Base-by-base conservation (phyloP, 805 yeast genomes). In the Saturnispora dispora region DNA sequence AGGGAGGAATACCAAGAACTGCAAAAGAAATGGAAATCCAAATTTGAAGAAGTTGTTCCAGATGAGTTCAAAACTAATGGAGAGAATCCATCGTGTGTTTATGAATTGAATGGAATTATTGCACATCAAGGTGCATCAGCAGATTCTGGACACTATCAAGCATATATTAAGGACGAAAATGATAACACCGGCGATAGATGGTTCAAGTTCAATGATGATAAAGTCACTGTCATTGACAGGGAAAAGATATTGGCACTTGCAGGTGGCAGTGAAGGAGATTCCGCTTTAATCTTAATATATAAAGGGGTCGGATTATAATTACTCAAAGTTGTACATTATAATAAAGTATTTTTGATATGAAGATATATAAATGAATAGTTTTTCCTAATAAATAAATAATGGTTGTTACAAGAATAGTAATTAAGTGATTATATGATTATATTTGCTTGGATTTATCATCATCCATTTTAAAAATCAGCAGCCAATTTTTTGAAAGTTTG, bases 211-310 rank as follows among this genome's bases (percentile, higher is more conserved):
- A 89, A 93, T 65, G 99, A 93, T 67, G 96, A 90, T 69, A 84
- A 84, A 64, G 96, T 93, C 17, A 72, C 79, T 7, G 71, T 75
- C 41, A 89, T 90, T n/a, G 80, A 76, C 55, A 85, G 81, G 62
- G 93, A 89, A 48, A 88, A 80, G 63, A 81, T 93, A 54, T 96
- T 89, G 66, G 68, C 77, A 52, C 75, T 93, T 58, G 86, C 97
- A 5, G 99, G 99, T 43, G 99, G 99, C 52, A 97, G 98, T 52
- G 99, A 95, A 71, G 81, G 96, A 59, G 99, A 93, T 68, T 82
- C 93, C 61, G 99, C 99, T 2, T 77, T 93, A 66, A 83, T 93
- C 51, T 75, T 91, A 58, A 70, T 93, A 51, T 93, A 93, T 72
- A 84, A 83, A 64, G 95, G 88, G 6, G 78, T 84, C 57, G 95